These are phyloP conservation scores for Cydonia oblonga DNA, from an alignment of 331 rosid genomes.

Conservation along the genomic window DNA sequence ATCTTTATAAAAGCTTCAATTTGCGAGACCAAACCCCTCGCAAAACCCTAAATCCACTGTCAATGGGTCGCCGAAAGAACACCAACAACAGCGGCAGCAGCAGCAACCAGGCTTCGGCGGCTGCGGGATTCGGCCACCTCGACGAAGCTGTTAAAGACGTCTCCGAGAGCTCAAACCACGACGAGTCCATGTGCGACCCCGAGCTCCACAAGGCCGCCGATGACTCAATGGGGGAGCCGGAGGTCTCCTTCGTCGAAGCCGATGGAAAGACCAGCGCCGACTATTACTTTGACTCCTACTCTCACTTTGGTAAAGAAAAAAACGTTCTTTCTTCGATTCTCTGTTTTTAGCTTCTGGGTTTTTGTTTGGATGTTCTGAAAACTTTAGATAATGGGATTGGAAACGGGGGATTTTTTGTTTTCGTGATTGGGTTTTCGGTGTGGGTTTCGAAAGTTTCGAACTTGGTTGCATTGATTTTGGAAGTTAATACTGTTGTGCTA, in stretches of 20 bases:
- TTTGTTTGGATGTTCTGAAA: background rate
- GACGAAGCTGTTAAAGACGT: conserved; percentile 28
- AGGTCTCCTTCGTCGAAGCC: conserved; percentile 22
- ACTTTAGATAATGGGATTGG: background rate
- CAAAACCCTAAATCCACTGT: conserved; percentile 21
- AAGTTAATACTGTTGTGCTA: background rate
- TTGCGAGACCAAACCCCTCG: background rate
- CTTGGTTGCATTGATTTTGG: background rate
- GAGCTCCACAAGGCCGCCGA: conserved; percentile 27
- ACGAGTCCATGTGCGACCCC: conserved; percentile 66
- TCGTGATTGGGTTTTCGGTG: background rate
- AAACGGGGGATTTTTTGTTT: background rate
- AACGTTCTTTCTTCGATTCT: too few species aligned
- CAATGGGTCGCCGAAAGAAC: conserved; percentile 66
- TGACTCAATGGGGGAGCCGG: conserved; percentile 14
- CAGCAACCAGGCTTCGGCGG: conserved; percentile 8
- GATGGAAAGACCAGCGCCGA: conserved; percentile 93
- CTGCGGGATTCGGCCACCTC: background rate
- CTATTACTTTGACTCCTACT: conserved; percentile 92
- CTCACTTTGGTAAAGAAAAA: conserved; percentile 68
- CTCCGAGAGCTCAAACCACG: conserved; percentile 28
- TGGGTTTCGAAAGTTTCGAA: background rate
- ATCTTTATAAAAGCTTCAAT: background rate
- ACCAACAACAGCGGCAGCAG: background rate
- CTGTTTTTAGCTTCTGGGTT: background rate